Conservation (phyloP, 306 rosid species). For the Ochetophila trinervis region DNA sequence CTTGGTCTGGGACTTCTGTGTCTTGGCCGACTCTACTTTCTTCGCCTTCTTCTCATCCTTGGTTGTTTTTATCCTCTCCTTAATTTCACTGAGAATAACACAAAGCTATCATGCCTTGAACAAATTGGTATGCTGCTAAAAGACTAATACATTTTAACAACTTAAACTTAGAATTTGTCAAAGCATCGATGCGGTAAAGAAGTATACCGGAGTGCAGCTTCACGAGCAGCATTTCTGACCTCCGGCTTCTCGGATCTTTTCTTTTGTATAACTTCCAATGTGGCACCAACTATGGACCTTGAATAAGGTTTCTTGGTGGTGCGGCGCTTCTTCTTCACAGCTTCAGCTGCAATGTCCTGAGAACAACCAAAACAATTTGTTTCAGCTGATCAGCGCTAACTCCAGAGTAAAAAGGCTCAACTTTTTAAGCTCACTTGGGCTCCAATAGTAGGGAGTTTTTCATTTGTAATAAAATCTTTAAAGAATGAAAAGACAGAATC, state of each 20-base stretch:
- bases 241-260: slow-evolving; percentile 44
- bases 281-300: slow-evolving; percentile 52
- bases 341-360: slow-evolving; percentile 43
- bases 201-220: slow-evolving; percentile 50
- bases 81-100: slow-evolving; percentile 35
- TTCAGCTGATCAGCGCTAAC: background rate
- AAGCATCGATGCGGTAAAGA: background rate
- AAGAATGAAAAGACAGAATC: too few relatives aligned
- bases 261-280: slow-evolving; percentile 48
- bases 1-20: slow-evolving; percentile 35
- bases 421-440: background rate
- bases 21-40: slow-evolving; percentile 41
- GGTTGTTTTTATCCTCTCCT: slow-evolving; percentile 49
- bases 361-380: background rate
- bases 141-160: background rate
- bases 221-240: slow-evolving; percentile 49
- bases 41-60: slow-evolving; percentile 53
- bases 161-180: background rate
- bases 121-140: background rate
- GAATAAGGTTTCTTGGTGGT: slow-evolving; percentile 44
- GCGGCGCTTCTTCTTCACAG: slow-evolving; percentile 47
- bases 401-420: background rate
- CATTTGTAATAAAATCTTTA: too few relatives aligned
- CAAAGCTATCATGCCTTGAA: background rate
- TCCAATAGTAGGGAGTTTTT: background rate